Conservation (phyloP, 164 flowering plant species). For the Macadamia tetraphylla region DNA sequence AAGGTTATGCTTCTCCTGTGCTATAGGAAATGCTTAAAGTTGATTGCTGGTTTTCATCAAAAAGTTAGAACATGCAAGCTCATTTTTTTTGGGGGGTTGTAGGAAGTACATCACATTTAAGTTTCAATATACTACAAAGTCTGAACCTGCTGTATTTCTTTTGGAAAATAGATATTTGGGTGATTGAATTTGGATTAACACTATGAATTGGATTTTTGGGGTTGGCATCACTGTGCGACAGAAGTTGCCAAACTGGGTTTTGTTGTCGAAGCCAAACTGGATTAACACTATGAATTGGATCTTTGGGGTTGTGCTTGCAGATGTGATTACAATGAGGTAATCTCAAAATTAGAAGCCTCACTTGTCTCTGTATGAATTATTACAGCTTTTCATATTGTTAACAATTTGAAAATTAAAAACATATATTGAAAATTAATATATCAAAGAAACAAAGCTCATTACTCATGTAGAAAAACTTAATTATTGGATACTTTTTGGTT, state of each 20-base stretch:
- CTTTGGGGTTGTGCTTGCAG: background rate
- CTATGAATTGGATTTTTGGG: slow-evolving; percentile 3
- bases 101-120: no score
- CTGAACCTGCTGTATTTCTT: slow-evolving; percentile 66
- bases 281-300: background rate
- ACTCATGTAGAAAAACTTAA: no score
- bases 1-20: background rate
- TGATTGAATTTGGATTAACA: background rate
- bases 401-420: background rate
- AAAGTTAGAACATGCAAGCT: slow-evolving; percentile 68
- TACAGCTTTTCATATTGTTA: no score
- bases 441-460: no score
- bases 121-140: slow-evolving; percentile 70
- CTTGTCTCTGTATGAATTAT: no score
- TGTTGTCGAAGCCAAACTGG: no score
- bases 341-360: no score
- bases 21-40: slow-evolving; percentile 66
- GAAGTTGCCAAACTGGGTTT: slow-evolving; percentile 31
- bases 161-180: slow-evolving; percentile 19
- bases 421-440: no score
- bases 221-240: slow-evolving; percentile 28
- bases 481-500: no score
- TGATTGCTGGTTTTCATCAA: slow-evolving; percentile 71
- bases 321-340: no score
- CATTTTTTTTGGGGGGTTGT: slow-evolving; percentile 27